phyloP scores from a whole-genome alignment of 257 asterid genomes.

The Solanum clarkiae region DNA sequence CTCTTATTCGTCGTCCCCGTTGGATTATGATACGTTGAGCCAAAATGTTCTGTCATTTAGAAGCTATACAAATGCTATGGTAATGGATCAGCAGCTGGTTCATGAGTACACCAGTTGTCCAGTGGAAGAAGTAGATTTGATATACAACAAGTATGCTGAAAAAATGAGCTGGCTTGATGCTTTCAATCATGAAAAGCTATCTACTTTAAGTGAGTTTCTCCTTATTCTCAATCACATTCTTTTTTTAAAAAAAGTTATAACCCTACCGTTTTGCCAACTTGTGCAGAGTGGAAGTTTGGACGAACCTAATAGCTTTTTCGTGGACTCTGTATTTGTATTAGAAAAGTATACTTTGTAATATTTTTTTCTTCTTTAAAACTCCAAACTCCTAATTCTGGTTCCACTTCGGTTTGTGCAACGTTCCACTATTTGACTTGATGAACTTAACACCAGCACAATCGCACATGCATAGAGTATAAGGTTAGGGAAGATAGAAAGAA shows the following conservation, averaged over 20 bases:
- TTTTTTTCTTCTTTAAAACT: too few relatives aligned
- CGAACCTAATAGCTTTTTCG: too few relatives aligned
- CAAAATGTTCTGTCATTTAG: background rate
- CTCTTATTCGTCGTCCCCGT: background rate
- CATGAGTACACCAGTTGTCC: background rate
- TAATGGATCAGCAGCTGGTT: background rate
- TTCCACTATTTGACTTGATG: background rate
- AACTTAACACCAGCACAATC: background rate
- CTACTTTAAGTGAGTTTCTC: conserved; percentile 31
- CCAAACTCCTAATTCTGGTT: too few relatives aligned
- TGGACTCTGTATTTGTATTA: too few relatives aligned
- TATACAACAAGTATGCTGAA: conserved; percentile 24
- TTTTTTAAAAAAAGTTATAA: background rate
- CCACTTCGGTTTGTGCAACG: too few relatives aligned
- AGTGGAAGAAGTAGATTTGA: conserved; percentile 11
- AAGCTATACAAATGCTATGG: background rate
- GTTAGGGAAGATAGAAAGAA: background rate
- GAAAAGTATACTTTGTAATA: too few relatives aligned
- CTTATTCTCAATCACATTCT: background rate
- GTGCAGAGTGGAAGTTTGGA: too few relatives aligned
- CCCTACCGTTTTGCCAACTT: background rate
- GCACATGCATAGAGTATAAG: background rate
- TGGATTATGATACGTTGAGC: background rate
- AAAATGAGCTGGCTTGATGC: conserved; percentile 47
- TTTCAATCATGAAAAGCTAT: conserved; percentile 36